phyloP scores from a whole-genome alignment of 2,329 filamentous ascomycete genomes.

The Fusarium odoratissimum region DNA sequence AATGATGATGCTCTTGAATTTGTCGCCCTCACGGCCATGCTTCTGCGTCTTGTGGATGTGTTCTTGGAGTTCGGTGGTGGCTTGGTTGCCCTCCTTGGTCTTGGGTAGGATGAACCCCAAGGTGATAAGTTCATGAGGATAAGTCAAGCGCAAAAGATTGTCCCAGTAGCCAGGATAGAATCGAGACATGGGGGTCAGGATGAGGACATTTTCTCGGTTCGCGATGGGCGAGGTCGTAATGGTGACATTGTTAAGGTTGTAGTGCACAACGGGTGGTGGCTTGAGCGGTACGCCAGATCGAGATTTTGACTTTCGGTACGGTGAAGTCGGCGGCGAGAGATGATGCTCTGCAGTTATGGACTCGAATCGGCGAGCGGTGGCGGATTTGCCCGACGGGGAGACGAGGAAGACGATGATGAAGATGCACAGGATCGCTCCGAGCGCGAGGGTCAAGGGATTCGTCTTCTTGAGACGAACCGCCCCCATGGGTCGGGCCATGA shows the following conservation, averaged over 20 bases:
- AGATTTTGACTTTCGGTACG: constrained; percentile 55
- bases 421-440: constrained; percentile 78
- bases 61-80: constrained; percentile 83
- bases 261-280: constrained; percentile 89
- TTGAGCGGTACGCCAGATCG: constrained; percentile 47
- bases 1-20: constrained; percentile 94
- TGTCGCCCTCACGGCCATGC: constrained; percentile 76
- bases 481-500: constrained; percentile 70
- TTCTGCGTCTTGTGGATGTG: constrained; percentile 88
- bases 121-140: constrained; percentile 94
- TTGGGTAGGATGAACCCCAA: constrained; percentile 97
- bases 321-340: constrained; percentile 57
- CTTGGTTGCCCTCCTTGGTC: constrained; percentile 89
- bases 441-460: constrained; percentile 78
- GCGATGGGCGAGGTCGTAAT: constrained; percentile 79
- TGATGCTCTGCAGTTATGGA: constrained; percentile 59
- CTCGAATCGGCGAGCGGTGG: constrained; percentile 58
- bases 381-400: constrained; percentile 63
- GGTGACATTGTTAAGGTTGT: constrained; percentile 95
- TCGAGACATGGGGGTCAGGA: constrained; percentile 90
- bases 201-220: constrained; percentile 87
- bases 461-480: constrained; percentile 81
- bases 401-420: constrained; percentile 75
- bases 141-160: constrained; percentile 84
- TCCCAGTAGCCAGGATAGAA: constrained; percentile 98